These are phyloP conservation scores for Delphinella strobiligena DNA, from an alignment of 2,329 filamentous ascomycete species.

Conservation along the genomic window DNA sequence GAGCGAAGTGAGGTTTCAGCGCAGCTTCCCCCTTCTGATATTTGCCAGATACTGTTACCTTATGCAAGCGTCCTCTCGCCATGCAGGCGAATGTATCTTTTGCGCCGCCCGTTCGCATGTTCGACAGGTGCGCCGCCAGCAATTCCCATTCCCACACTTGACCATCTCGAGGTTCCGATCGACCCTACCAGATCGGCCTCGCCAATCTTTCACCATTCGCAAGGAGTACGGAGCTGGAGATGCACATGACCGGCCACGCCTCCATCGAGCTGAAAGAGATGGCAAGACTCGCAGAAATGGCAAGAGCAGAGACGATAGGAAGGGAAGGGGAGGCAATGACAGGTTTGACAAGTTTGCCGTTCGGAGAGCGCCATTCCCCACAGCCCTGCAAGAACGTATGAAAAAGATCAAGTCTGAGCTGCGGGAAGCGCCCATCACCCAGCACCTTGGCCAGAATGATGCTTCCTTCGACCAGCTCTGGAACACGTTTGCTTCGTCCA, in stretches of 20 bases:
- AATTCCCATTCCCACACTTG: constrained; percentile 10
- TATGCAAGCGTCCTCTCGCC: constrained; percentile 11
- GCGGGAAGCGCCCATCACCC: constrained; percentile 19
- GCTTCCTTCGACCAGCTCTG: constrained; percentile 16
- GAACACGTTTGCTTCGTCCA: constrained; percentile 12
- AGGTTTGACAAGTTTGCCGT: too few relatives aligned
- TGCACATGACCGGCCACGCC: not conserved
- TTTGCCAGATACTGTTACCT: constrained; percentile 15
- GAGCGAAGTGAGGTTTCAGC: too few relatives aligned
- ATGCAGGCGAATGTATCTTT: constrained; percentile 24
- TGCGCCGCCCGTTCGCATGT: constrained; percentile 24
- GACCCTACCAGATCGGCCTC: too few relatives aligned
- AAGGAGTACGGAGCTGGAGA: too few relatives aligned
- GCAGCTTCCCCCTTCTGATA: too few relatives aligned
- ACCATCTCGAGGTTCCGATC: not conserved
- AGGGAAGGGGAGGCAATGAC: too few relatives aligned
- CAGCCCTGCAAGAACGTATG: not conserved
- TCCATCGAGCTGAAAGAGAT: not conserved
- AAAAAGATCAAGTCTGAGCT: constrained; percentile 13
- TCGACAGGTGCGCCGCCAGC: constrained; percentile 9
- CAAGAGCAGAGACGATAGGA: too few relatives aligned
- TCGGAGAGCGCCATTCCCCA: not conserved
- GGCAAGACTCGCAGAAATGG: too few relatives aligned
- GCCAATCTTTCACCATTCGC: too few relatives aligned
- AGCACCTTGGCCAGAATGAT: constrained; percentile 17